These are phyloP conservation scores for Pythium rishiriense DNA, from an alignment of 352 stramenopile species.

Conservation along the genomic window DNA sequence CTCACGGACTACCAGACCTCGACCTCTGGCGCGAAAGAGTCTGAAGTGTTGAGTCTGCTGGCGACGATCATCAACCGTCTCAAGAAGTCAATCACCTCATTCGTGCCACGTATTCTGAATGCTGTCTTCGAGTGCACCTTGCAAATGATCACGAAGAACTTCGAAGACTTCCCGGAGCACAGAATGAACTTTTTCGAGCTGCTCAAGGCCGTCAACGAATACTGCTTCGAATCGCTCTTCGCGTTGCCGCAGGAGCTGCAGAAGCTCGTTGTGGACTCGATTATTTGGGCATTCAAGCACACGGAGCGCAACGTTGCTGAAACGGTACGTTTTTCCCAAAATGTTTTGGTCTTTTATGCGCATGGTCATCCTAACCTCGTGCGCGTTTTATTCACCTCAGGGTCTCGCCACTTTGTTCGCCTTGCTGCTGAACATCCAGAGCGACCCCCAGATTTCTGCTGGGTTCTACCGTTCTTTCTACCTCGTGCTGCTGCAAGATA, in stretches of 20 bases:
- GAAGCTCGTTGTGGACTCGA: constrained; percentile 98
- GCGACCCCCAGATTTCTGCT: constrained; percentile 93
- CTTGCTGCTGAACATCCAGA: constrained; percentile 95
- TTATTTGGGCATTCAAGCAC: constrained; percentile 99
- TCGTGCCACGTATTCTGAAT: constrained; percentile 95
- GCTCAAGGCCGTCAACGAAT: constrained; percentile 93
- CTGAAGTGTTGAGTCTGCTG: constrained; percentile 95
- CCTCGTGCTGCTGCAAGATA: constrained; percentile 92
- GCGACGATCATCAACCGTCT: constrained; percentile 97
- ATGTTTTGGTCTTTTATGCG: neutral
- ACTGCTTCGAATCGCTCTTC: constrained; percentile 98
- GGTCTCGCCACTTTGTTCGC: constrained; percentile 96
- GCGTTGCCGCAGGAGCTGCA: constrained; percentile 96
- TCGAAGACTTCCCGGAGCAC: constrained; percentile 99
- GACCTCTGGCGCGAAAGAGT: constrained; percentile 68
- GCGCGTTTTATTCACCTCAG: constrained; percentile 31
- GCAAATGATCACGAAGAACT: constrained; percentile 99
- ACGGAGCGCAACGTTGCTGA: constrained; percentile 98
- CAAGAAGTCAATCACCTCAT: constrained; percentile 84
- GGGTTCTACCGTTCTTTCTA: constrained; percentile 99
- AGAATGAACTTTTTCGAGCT: constrained; percentile 99
- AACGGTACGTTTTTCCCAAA: constrained; percentile 54
- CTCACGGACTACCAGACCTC: constrained; percentile 95
- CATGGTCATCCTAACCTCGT: neutral
- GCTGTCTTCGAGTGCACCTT: constrained; percentile 98